Percentiles rank a stretch among this genome's conserved stretches.
These are phyloP conservation scores for Eimeria sp. DNA, from an alignment of 169 alveolate genomes.

Conservation along the genomic window DNA sequence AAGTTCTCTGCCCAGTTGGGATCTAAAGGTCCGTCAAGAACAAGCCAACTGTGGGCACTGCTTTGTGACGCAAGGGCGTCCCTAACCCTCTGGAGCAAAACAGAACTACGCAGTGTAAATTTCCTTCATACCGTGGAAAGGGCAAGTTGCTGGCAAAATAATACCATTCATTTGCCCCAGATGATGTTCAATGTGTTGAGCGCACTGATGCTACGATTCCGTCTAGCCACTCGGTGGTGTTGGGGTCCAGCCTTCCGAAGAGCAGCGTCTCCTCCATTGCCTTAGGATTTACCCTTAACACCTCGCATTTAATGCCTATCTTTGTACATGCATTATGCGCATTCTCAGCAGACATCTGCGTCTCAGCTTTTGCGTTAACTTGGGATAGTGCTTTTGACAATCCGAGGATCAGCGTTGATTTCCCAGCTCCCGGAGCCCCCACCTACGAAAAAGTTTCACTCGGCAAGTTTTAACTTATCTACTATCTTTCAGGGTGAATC, in stretches of 20 bases:
- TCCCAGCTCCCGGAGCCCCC: slow-evolving; percentile 78
- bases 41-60: slow-evolving; percentile 94
- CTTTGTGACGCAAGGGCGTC: slow-evolving; percentile 63
- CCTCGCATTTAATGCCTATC: neutral
- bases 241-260: slow-evolving; percentile 96
- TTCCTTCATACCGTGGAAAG: neutral
- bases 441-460: slow-evolving; percentile 32
- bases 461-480: neutral
- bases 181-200: neutral
- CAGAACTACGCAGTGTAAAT: neutral
- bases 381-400: slow-evolving; percentile 61
- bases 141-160: slow-evolving; percentile 30
- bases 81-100: slow-evolving; percentile 65
- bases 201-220: slow-evolving; percentile 96
- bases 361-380: neutral
- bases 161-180: neutral
- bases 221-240: slow-evolving; percentile 96
- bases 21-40: slow-evolving; percentile 98
- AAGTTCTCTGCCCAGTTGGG: slow-evolving; percentile 98
- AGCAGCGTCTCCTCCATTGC: slow-evolving; percentile 95
- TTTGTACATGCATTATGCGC: neutral
- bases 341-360: neutral
- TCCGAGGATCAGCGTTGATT: slow-evolving; percentile 42
- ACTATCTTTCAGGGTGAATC: neutral
- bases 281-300: slow-evolving; percentile 94